Conservation (phyloP, 768 basidiomycete genomes). For the Brasilioporus rufonigricans region DNA sequence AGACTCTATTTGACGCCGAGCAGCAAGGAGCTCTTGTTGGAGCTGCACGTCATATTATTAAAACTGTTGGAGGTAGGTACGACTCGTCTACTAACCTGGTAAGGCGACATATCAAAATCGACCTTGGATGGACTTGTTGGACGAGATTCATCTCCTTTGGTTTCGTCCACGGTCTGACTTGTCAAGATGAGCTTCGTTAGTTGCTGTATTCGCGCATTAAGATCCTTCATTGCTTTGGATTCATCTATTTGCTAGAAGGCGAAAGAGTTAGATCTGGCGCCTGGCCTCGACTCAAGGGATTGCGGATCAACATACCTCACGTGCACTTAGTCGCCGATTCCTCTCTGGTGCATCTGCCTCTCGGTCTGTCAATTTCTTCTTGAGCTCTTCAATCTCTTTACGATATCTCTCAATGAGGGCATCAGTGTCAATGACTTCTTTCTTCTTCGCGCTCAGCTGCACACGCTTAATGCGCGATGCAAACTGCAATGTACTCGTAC, state of each 20-base stretch:
- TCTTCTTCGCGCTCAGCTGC: conserved; percentile 84
- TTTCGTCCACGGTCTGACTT: conserved; percentile 76
- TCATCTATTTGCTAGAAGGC: conserved; percentile 72
- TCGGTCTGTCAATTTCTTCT: conserved; percentile 64
- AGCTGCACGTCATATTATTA: conserved; percentile 43
- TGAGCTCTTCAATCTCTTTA: conserved; percentile 91
- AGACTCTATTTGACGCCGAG: conserved; percentile 73
- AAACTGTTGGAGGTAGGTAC: neutral
- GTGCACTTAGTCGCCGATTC: conserved; percentile 43
- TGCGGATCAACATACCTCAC: conserved; percentile 34
- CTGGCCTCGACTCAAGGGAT: neutral
- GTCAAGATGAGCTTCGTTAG: conserved; percentile 84
- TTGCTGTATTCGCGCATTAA: conserved; percentile 77
- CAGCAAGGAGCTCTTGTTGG: conserved; percentile 83
- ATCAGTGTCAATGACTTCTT: conserved; percentile 90
- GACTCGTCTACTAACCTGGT: conserved; percentile 50
- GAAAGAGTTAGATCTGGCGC: neutral
- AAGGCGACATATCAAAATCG: conserved; percentile 87
- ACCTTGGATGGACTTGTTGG: conserved; percentile 84
- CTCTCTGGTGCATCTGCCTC: conserved; percentile 58
- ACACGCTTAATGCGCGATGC: conserved; percentile 91
- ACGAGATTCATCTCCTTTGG: conserved; percentile 64
- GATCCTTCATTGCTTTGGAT: conserved; percentile 79
- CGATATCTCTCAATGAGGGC: conserved; percentile 92
- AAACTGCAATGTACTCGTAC: conserved; percentile 85